A percentile compares a stretch with the other conserved stretches of the same genome.
phyloP scores from a whole-genome alignment of 257 asterid genomes.

The Lavandula angustifolia region DNA sequence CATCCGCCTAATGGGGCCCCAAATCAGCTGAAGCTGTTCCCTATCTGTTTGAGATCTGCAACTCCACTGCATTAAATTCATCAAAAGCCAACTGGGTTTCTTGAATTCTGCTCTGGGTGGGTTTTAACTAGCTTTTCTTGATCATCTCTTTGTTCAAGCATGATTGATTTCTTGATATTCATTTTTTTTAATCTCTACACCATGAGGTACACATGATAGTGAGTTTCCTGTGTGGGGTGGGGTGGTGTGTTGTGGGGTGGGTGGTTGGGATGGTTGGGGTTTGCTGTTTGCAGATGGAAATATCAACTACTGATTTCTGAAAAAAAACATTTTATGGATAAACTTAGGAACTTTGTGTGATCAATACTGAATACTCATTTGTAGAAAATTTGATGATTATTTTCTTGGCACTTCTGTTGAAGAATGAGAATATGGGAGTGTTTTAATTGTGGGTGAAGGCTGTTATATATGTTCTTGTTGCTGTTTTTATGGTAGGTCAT shows the following conservation, averaged over 20 bases:
- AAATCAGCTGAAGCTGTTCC: slow-evolving; percentile 47
- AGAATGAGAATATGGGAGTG: neutral
- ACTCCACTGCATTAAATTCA: slow-evolving; percentile 4
- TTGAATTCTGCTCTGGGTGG: slow-evolving; percentile 30
- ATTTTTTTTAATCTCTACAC: neutral
- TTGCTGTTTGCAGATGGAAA: slow-evolving; percentile 1
- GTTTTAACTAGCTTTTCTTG: slow-evolving; percentile 25
- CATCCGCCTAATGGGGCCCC: slow-evolving; percentile 44
- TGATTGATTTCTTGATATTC: neutral
- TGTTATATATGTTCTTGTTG: neutral
- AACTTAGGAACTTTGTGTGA: neutral
- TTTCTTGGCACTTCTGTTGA: neutral
- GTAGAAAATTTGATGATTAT: neutral
- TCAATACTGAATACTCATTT: neutral
- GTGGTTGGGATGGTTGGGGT: no score
- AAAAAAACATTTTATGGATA: neutral
- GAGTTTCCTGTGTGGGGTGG: neutral
- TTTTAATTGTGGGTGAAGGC: neutral
- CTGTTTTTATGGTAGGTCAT: neutral
- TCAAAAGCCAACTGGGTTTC: slow-evolving; percentile 24
- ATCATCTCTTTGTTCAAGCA: slow-evolving; percentile 22
- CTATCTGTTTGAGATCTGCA: slow-evolving; percentile 50
- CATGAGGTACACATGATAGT: slow-evolving; percentile 1
- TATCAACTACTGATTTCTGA: neutral
- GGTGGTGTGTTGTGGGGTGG: no score